phyloP scores from a whole-genome alignment of 169 alveolate genomes.

The Toxoplasma gondii region DNA sequence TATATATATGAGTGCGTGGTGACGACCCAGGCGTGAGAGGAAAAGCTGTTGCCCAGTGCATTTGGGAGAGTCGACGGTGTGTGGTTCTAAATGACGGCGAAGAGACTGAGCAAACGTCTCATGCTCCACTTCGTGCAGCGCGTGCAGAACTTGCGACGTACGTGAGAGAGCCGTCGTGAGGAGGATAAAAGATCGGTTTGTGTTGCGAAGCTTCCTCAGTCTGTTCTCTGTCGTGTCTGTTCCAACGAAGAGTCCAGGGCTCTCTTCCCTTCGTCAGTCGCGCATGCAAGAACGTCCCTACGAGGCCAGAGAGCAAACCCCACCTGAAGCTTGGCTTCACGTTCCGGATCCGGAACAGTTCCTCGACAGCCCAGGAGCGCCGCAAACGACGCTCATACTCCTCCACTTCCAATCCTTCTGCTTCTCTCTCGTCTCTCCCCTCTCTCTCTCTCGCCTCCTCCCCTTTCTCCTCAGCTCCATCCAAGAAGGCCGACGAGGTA shows the following conservation, averaged over 20 bases:
- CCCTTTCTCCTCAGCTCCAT: not conserved
- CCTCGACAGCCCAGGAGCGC: constrained; percentile 81
- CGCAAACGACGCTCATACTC: constrained; percentile 73
- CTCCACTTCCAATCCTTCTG: constrained; percentile 72
- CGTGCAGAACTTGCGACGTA: not conserved
- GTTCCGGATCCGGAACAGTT: constrained; percentile 70
- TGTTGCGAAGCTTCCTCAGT: constrained; percentile 73
- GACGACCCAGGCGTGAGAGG: no score
- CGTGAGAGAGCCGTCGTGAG: constrained; percentile 82
- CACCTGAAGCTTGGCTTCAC: constrained; percentile 49
- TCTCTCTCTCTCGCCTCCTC: not conserved
- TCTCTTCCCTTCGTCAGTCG: constrained; percentile 77
- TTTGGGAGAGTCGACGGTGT: no score
- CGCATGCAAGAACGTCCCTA: constrained; percentile 41
- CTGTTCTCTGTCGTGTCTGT: constrained; percentile 75
- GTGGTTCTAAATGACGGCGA: no score
- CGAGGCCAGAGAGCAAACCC: constrained; percentile 33
- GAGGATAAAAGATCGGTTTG: constrained; percentile 79
- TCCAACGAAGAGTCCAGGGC: constrained; percentile 79
- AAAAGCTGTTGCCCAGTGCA: no score
- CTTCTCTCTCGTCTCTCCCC: not conserved
- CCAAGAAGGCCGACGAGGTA: not conserved
- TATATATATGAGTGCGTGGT: no score
- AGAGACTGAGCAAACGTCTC: no score
- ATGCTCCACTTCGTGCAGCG: not conserved